Evolutionary conservation across 2,329 filamentous ascomycete genomes (phyloP), one percentile per base, ranked within the genome.

Genomic region (Botrytis medusae): DNA sequence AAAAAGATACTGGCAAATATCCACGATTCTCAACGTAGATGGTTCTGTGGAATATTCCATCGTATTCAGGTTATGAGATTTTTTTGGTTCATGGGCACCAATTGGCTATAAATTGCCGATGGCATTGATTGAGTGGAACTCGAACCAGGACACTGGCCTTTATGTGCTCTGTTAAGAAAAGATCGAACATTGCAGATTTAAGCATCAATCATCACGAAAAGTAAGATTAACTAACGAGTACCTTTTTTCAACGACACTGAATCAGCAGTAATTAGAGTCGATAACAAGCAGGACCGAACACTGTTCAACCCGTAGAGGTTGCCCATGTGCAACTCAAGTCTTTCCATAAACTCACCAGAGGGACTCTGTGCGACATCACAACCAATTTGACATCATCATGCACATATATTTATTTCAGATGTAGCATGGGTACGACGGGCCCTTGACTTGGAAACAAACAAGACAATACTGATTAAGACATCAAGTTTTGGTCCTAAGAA

Each of bases 11-110:
- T 8, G 18, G 25, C 9, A 34, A 40, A 6, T 34, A 59, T 59
- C 62, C 48, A 64, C 42, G 60, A 71, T 54, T 60, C 60, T 65
- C n/a, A 51, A 16, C 34, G 61, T 64, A 64, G 69, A 71, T 71
- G 42, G 57, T 71, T 44, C 57, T 70, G 54, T 57, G 44, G 68
- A 61, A 69, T 69, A 59, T 69, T 69, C 48, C n/a, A 54, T 40
- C 32, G n/a, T 16, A 40, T 48, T n/a, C 25, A 37, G 40, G 32
- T 44, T 34, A 57, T 51, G 22, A 32, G 46, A 40, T 34, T 29
- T 42, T 71, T 64, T 12, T 22, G 22, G 10, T 4, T 29, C 59
- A 14, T 34, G 18, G 37, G 9, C 42, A n/a, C 10, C 25, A 25
- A 61, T 34, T 48, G 42, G 42, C 29, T 20, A 48, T 16, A 25